phyloP scores from a whole-genome alignment of 2,329 filamentous ascomycete species.

The Beauveria sp. region DNA sequence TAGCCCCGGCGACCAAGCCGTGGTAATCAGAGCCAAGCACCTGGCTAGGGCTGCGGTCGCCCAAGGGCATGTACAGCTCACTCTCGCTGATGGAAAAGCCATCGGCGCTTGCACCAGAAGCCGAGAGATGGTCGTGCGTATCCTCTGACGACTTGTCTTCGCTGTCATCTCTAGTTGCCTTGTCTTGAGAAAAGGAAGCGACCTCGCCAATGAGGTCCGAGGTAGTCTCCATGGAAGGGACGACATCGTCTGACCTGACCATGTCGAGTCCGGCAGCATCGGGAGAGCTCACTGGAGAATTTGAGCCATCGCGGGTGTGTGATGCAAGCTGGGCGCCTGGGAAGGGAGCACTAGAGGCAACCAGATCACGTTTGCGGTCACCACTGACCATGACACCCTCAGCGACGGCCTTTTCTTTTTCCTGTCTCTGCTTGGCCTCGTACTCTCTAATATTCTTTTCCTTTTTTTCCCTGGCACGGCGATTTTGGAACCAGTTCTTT shows the following conservation, averaged over 20 bases:
- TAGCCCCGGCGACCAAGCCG: conserved; percentile 10
- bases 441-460: conserved; percentile 45
- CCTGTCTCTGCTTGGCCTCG: conserved; percentile 29
- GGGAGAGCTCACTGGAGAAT: conserved; percentile 1
- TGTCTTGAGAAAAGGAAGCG: background rate
- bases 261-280: background rate
- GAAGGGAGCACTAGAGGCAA: conserved; percentile 34
- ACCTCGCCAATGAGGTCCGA: conserved; percentile 10
- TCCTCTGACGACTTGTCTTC: conserved; percentile 12
- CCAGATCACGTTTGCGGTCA: conserved; percentile 27
- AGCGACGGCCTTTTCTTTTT: conserved; percentile 25
- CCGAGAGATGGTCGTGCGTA: conserved; percentile 15
- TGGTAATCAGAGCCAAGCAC: conserved; percentile 10
- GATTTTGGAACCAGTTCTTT: conserved; percentile 64
- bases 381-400: conserved; percentile 21
- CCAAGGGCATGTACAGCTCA: conserved; percentile 10
- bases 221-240: conserved; percentile 10
- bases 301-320: conserved; percentile 12
- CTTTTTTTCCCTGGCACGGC: conserved; percentile 57
- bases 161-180: conserved; percentile 11
- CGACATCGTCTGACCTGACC: background rate
- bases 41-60: conserved; percentile 10
- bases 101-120: conserved; percentile 12
- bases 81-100: conserved; percentile 10
- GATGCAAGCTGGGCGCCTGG: conserved; percentile 20